Evolutionary conservation across 179 eudicot genomes (phyloP).

Genomic region (Heliamphora pulchella): DNA sequence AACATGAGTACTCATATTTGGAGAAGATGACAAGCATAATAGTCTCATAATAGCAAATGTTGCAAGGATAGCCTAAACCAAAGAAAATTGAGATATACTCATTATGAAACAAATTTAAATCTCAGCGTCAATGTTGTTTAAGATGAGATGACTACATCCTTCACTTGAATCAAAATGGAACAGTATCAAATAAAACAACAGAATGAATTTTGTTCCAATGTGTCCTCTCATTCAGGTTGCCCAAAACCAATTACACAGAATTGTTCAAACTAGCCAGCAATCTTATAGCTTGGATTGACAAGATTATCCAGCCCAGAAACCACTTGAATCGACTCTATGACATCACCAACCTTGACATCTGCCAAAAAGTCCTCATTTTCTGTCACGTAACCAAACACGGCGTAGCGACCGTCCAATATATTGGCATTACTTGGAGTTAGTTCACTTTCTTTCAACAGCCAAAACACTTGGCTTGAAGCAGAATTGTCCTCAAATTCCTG

Average conservation of each 20-base stretch:
- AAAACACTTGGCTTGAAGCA: constrained; percentile 90
- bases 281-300: constrained; percentile 89
- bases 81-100: background rate
- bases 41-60: no score
- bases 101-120: background rate
- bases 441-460: constrained; percentile 97
- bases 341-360: constrained; percentile 94
- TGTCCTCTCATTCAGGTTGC: background rate
- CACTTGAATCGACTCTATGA: constrained; percentile 79
- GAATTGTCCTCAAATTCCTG: constrained; percentile 97
- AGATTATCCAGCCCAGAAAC: constrained; percentile 89
- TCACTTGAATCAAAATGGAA: constrained; percentile 4
- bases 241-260: background rate
- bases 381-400: constrained; percentile 91
- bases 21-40: no score
- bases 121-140: background rate
- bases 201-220: constrained; percentile 1
- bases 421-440: constrained; percentile 95
- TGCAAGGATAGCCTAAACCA: no score
- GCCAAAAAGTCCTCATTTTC: constrained; percentile 82
- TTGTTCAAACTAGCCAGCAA: constrained; percentile 49
- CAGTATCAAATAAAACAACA: constrained; percentile 3
- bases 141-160: constrained; percentile 7
- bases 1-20: no score
- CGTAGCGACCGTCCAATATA: constrained; percentile 86